Evolutionary conservation across 2,329 filamentous ascomycete species (phyloP).

Genomic region (Claviceps pusilla): DNA sequence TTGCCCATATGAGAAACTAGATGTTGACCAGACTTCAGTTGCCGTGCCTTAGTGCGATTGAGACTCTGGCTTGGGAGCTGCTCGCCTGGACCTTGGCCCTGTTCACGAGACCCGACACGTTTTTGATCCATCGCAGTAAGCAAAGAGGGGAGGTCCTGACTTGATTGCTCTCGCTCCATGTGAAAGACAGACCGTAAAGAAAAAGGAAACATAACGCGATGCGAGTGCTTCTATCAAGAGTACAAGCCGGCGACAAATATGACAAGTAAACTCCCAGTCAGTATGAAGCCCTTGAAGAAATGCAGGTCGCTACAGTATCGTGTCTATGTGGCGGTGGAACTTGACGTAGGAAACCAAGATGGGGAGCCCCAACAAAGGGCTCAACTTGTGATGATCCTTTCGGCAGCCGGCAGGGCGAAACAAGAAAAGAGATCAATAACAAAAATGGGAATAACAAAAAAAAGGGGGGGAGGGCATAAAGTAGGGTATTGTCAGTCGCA

Average conservation of each 20-base stretch:
- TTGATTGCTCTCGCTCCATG: not conserved
- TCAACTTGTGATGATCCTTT: not conserved
- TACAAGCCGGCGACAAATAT: not conserved
- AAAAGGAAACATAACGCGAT: not conserved
- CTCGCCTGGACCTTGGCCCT: not conserved
- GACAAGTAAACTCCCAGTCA: slow-evolving; percentile 2
- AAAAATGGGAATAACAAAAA: not conserved
- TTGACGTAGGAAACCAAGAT: not conserved
- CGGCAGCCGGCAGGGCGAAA: not conserved
- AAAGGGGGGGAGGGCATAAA: not conserved
- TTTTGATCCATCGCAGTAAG: not conserved
- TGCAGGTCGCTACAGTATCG: slow-evolving; percentile 16
- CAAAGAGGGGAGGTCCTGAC: not conserved
- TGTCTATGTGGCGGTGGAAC: slow-evolving; percentile 12
- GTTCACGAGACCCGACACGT: not conserved
- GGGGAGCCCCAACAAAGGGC: not conserved
- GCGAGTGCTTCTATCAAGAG: not conserved
- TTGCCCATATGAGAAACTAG: not conserved
- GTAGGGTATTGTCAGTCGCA: not conserved
- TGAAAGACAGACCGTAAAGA: not conserved
- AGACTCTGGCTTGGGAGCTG: not conserved
- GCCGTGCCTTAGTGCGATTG: not conserved
- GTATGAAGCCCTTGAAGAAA: slow-evolving; percentile 1
- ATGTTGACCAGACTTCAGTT: not conserved
- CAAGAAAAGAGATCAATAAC: too few relatives aligned